These are phyloP conservation scores for Silybum marianum DNA, from an alignment of 129 eudicot genomes.

Conservation along the genomic window DNA sequence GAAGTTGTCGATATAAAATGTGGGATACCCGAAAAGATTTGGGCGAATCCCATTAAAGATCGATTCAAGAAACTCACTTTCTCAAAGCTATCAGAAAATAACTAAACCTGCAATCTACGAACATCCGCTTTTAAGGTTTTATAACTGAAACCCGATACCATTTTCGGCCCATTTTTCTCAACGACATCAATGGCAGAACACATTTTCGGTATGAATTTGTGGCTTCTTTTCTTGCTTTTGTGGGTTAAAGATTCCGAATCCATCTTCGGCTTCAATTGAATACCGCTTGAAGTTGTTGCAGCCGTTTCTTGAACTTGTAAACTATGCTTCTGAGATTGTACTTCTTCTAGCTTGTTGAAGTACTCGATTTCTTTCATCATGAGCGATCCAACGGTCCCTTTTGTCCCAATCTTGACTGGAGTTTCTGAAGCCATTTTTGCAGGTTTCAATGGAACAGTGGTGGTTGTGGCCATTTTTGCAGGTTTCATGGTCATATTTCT, in stretches of 20 bases:
- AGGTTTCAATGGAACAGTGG: conserved; percentile 15
- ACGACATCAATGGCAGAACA: conserved; percentile 67
- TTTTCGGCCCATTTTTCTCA: conserved; percentile 45
- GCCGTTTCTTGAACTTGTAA: conserved; percentile 26
- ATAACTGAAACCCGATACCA: conserved; percentile 50
- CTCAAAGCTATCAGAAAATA: conserved; percentile 57
- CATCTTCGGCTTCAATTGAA: conserved; percentile 35
- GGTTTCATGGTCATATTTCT: conserved; percentile 24
- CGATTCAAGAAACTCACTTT: conserved; percentile 61
- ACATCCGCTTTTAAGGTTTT: conserved; percentile 48
- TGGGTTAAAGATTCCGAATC: conserved; percentile 28
- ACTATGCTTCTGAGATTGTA: conserved; percentile 30
- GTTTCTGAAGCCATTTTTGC: conserved; percentile 37
- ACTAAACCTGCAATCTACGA: conserved; percentile 42
- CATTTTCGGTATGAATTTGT: conserved; percentile 58
- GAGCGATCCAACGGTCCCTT: conserved; percentile 87
- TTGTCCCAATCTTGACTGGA: conserved; percentile 71
- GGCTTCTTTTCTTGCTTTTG: conserved; percentile 48
- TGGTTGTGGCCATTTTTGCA: not conserved
- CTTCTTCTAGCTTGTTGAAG: conserved; percentile 47
- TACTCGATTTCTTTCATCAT: conserved; percentile 73
- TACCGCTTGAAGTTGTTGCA: conserved; percentile 1
- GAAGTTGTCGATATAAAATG: conserved; percentile 69
- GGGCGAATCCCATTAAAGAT: conserved; percentile 45
- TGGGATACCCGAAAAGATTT: conserved; percentile 45